phyloP scores from a whole-genome alignment of 345 rosid species.

The Physaria fendleri region DNA sequence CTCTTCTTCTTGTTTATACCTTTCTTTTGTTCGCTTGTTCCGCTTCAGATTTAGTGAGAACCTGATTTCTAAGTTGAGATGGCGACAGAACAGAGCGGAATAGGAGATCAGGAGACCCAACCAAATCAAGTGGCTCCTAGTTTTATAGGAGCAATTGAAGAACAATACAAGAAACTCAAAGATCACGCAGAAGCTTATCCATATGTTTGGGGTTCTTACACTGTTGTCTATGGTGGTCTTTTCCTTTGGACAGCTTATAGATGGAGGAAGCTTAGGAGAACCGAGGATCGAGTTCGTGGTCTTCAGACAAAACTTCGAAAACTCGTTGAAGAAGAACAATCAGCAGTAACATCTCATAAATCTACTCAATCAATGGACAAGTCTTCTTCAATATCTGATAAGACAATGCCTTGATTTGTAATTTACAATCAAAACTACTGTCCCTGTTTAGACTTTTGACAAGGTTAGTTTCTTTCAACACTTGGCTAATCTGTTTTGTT shows the following conservation, averaged over 20 bases:
- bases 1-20: neutral
- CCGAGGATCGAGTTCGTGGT: constrained; percentile 79
- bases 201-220: constrained; percentile 88
- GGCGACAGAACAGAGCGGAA: constrained; percentile 34
- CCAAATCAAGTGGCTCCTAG: constrained; percentile 30
- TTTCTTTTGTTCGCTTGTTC: neutral
- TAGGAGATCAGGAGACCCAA: constrained; percentile 28
- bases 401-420: constrained; percentile 4
- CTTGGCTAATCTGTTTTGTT: constrained; percentile 8
- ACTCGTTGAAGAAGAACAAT: constrained; percentile 47
- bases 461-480: constrained; percentile 5
- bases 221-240: constrained; percentile 76
- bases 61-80: constrained; percentile 10
- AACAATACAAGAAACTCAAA: constrained; percentile 49
- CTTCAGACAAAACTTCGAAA: constrained; percentile 65
- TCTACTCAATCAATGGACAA: constrained; percentile 31
- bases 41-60: neutral
- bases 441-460: neutral
- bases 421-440: neutral
- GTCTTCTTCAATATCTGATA: constrained; percentile 28
- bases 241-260: constrained; percentile 65
- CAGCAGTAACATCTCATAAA: constrained; percentile 33
- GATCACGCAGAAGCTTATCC: constrained; percentile 83
- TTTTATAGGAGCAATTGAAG: constrained; percentile 37
- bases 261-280: constrained; percentile 79